Percentiles rank a stretch among this genome's conserved stretches.
These are phyloP conservation scores for Solanum chilense DNA, from an alignment of 257 asterid species.

Conservation along the genomic window DNA sequence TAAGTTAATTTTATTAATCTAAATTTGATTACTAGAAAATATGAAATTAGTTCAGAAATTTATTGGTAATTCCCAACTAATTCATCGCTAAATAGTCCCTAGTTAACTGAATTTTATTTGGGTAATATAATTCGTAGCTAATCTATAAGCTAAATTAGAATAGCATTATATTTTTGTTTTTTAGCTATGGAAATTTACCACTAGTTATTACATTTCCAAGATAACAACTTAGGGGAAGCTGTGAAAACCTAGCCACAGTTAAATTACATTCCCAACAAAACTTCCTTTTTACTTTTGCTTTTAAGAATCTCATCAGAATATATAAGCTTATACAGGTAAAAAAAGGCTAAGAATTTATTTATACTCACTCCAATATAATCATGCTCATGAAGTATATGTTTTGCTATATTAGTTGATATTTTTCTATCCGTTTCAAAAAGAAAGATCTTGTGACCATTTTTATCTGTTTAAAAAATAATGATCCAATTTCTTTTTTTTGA, in stretches of 20 bases:
- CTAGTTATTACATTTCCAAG: background rate
- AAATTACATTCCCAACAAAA: background rate
- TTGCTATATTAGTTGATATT: background rate
- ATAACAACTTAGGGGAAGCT: background rate
- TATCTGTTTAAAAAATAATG: no score
- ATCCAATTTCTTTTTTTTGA: no score
- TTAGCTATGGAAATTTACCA: no score
- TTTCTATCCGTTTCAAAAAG: no score
- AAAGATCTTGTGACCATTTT: accelerated
- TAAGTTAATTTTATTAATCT: no score
- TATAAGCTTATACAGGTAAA: background rate
- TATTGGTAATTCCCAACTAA: background rate
- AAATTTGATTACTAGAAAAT: no score
- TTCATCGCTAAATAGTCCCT: background rate
- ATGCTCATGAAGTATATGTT: background rate
- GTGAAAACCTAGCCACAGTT: background rate
- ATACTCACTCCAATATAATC: background rate
- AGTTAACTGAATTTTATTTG: background rate
- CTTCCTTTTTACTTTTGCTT: background rate
- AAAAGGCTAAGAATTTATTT: background rate
- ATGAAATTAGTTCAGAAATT: no score
- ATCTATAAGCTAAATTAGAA: background rate
- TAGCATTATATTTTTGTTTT: background rate
- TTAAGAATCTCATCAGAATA: background rate
- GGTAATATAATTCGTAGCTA: background rate